These are phyloP conservation scores for Parascedosporium putredinis DNA, from an alignment of 2,329 filamentous ascomycete species.

Conservation along the genomic window DNA sequence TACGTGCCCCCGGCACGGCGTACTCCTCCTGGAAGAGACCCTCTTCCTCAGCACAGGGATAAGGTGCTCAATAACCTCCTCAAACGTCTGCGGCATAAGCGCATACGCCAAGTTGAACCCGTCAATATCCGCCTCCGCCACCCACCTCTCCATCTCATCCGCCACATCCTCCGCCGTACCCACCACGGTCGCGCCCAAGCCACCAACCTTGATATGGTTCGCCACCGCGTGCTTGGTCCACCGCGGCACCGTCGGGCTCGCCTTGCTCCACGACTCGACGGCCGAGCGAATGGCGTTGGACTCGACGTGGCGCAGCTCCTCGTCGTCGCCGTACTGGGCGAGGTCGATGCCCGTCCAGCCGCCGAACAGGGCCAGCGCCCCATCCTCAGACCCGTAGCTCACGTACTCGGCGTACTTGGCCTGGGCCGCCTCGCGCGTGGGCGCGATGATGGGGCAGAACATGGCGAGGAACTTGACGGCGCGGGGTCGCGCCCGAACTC, in stretches of 20 bases:
- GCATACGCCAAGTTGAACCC: slow-evolving; percentile 34
- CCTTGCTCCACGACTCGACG: slow-evolving; percentile 34
- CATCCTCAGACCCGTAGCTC: slow-evolving; percentile 47
- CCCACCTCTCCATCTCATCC: slow-evolving; percentile 24
- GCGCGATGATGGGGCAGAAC: slow-evolving; percentile 46
- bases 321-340: slow-evolving; percentile 47
- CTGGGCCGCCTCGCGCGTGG: slow-evolving; percentile 49
- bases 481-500: slow-evolving; percentile 40
- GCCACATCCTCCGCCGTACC: slow-evolving; percentile 21
- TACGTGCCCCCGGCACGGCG: slow-evolving; percentile 30
- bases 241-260: slow-evolving; percentile 19
- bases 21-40: slow-evolving; percentile 36
- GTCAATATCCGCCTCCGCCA: slow-evolving; percentile 49
- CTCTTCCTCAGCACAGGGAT: slow-evolving; percentile 50
- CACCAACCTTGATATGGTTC: slow-evolving; percentile 22
- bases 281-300: slow-evolving; percentile 48
- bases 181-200: slow-evolving; percentile 19
- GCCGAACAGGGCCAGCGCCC: slow-evolving; percentile 53
- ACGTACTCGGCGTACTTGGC: slow-evolving; percentile 38
- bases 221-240: slow-evolving; percentile 25
- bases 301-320: slow-evolving; percentile 52
- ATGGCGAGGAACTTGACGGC: slow-evolving; percentile 52
- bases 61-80: slow-evolving; percentile 54
- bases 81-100: slow-evolving; percentile 47
- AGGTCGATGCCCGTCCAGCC: slow-evolving; percentile 60